phyloP scores from a whole-genome alignment of 1,284 basidiomycete species.

The Puccinia horiana region DNA sequence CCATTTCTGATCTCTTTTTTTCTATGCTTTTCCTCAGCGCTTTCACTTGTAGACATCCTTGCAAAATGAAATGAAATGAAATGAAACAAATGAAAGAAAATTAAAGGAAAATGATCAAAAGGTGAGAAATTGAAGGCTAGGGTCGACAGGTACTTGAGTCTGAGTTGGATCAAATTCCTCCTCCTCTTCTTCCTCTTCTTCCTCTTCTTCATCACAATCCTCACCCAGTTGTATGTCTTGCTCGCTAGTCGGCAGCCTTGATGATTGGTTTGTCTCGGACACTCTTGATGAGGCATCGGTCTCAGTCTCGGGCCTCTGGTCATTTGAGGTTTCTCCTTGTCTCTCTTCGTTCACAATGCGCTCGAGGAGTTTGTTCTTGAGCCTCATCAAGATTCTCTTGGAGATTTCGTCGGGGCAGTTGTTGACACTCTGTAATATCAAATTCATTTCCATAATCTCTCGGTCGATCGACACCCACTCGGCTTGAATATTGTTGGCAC shows the following conservation, averaged over 20 bases:
- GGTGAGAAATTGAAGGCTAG: too few species aligned
- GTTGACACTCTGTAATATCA: neutral
- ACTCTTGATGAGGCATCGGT: neutral
- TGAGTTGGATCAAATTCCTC: neutral
- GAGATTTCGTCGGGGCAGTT: neutral
- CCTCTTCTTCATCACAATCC: neutral
- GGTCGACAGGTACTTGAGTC: neutral
- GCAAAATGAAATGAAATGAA: too few species aligned
- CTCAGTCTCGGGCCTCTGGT: neutral
- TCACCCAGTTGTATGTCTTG: neutral
- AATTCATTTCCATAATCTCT: neutral
- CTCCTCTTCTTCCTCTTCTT: neutral
- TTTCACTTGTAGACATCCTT: too few species aligned
- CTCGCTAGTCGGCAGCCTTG: neutral
- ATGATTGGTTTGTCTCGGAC: neutral
- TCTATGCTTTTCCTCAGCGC: too few species aligned
- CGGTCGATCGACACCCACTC: neutral
- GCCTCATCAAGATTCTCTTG: neutral
- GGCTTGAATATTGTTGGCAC: neutral
- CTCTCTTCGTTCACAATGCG: neutral
- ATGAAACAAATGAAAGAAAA: too few species aligned
- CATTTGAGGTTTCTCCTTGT: too few species aligned
- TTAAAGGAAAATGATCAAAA: too few species aligned
- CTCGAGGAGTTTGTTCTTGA: neutral
- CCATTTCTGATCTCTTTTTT: too few species aligned